phyloP scores from a whole-genome alignment of 805 yeast species.

The Yamadazyma tumulicola region DNA sequence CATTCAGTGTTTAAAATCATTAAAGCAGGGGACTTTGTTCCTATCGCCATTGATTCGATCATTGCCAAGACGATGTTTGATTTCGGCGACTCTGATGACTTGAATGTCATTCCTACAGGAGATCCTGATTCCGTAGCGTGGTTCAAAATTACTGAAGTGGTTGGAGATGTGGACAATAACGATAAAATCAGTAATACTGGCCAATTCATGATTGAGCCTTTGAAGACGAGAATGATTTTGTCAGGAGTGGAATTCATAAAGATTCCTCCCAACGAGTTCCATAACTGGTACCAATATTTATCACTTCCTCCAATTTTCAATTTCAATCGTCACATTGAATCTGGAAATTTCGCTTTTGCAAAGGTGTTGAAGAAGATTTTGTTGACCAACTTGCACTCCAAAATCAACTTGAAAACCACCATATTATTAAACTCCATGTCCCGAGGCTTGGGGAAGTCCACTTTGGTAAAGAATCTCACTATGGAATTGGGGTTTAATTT shows the following conservation, averaged over 20 bases:
- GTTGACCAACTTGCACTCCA: conserved; percentile 44
- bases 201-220: conserved; percentile 63
- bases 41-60: conserved; percentile 71
- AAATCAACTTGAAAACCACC: conserved; percentile 51
- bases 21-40: conserved; percentile 62
- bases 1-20: conserved; percentile 58
- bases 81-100: conserved; percentile 22
- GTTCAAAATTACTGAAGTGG: conserved; percentile 66
- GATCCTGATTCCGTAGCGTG: conserved; percentile 75
- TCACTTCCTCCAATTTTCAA: conserved; percentile 40
- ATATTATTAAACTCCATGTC: conserved; percentile 64
- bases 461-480: conserved; percentile 54
- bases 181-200: conserved; percentile 13
- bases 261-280: conserved; percentile 31
- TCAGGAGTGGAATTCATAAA: conserved; percentile 51
- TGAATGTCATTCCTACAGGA: conserved; percentile 50
- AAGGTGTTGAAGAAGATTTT: conserved; percentile 51
- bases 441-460: conserved; percentile 77
- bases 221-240: conserved; percentile 65
- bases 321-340: conserved; percentile 20
- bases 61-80: conserved; percentile 56
- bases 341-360: conserved; percentile 45
- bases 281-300: conserved; percentile 47
- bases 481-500: conserved; percentile 61
- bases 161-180: conserved; percentile 23